Evolutionary conservation across 1,284 basidiomycete genomes (phyloP), one percentile per base, ranked within the genome.

Genomic region (Ceratobasidium sp.): DNA sequence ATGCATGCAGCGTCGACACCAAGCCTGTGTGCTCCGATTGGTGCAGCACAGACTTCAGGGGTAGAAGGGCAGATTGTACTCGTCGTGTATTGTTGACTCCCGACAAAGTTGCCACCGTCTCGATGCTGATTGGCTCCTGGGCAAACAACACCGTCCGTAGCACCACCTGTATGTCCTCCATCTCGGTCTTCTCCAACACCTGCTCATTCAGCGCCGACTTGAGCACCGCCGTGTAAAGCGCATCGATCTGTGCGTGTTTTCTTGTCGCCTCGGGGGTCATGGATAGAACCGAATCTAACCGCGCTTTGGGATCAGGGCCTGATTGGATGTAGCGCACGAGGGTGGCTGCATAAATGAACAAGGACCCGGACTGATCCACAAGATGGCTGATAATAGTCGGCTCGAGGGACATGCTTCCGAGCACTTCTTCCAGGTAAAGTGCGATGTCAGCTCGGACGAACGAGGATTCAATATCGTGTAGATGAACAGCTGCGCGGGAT

Each of bases 381-480:
- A 66, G 60, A 9, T 16, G 14, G 14, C 44, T 44, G 29, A 66
- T 14, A 14, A 44, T 2, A 33, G 27, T 19, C 49, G 19, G 2
- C n/a, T 9, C 13, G 44, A n/a, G 29, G 2, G 46, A 23, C 6
- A 21, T 23, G 13, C 33, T 4, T 4, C 5, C 33, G 4, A 71
- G 67, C 27, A 30, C 42, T 13, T 25, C 27, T 21, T 41, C 33
- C 1, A 71, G 50, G 46, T 64, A 71, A 8, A 52, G 57, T 19
- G 50, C 46, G 25, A 71, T 71, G 23, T 71, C 70, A 0, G 36
- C 42, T 21, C 50, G 52, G 7, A 69, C 68, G 0, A 69, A 27
- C 8, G 70, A 64, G 25, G n/a, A 19, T 27, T 71, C 70, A 21
- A 70, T 59, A 19, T 70, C 64, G 41, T 70, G 69, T 13, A 70